Evolutionary conservation across 129 eudicot species (phyloP).

Genomic region (Calendula officinalis): DNA sequence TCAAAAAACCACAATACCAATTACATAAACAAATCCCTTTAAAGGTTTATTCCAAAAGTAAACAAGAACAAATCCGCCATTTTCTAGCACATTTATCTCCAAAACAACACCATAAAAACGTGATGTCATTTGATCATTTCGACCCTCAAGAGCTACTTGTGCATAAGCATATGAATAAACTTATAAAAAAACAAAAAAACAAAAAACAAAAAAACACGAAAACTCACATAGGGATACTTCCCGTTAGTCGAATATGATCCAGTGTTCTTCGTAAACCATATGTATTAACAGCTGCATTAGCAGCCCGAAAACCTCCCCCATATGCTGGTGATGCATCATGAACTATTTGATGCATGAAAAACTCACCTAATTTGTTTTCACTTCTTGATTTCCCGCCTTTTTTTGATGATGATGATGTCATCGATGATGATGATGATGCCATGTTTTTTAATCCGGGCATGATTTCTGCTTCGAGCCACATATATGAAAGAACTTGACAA

Average conservation of each 20-base stretch:
- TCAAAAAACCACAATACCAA: constrained; percentile 21
- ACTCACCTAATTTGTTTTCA: constrained; percentile 80
- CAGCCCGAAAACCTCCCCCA: constrained; percentile 89
- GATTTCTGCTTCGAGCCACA: constrained; percentile 99
- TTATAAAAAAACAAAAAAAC: background rate
- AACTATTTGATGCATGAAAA: constrained; percentile 84
- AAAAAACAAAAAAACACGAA: background rate
- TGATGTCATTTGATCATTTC: constrained; percentile 45
- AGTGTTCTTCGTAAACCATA: constrained; percentile 83
- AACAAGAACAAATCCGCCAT: constrained; percentile 20
- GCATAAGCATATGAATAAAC: constrained; percentile 22
- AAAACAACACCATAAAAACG: constrained; percentile 41
- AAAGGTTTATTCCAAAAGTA: constrained; percentile 23
- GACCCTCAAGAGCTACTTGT: constrained; percentile 36
- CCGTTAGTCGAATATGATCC: constrained; percentile 76
- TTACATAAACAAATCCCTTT: constrained; percentile 22
- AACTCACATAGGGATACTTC: constrained; percentile 60
- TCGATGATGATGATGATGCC: constrained; percentile 65
- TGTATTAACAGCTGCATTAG: constrained; percentile 74
- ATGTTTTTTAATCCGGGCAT: constrained; percentile 57
- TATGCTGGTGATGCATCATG: constrained; percentile 94
- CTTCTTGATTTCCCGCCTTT: constrained; percentile 73
- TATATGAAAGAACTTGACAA: constrained; percentile 90
- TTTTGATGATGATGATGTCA: constrained; percentile 46
- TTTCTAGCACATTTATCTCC: constrained; percentile 36